Conservation (phyloP, 352 stramenopile species). For the Globisporangium parvum region DNA sequence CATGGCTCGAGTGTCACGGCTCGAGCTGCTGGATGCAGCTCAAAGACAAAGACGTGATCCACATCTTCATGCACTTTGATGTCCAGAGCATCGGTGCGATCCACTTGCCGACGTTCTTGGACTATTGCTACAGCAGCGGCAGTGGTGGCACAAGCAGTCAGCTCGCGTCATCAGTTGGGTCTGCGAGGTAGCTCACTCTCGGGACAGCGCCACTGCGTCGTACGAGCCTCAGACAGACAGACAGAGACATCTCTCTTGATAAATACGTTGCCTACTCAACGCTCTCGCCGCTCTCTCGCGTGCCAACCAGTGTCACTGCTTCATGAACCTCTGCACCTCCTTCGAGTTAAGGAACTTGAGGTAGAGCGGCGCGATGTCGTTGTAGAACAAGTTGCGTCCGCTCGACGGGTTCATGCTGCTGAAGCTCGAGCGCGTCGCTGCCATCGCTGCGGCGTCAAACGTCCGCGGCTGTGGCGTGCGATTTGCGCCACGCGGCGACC, state of each 20-base stretch:
- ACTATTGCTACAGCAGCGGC: slow-evolving; percentile 23
- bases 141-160: neutral
- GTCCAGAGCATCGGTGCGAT: slow-evolving; percentile 56
- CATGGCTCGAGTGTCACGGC: slow-evolving; percentile 8
- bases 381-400: slow-evolving; percentile 55
- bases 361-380: slow-evolving; percentile 68
- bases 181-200: neutral
- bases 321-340: slow-evolving; percentile 50
- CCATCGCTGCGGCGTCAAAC: neutral
- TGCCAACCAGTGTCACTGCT: slow-evolving; percentile 24
- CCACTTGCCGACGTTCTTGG: slow-evolving; percentile 23
- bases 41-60: slow-evolving; percentile 52
- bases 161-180: neutral
- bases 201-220: neutral
- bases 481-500: neutral
- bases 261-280: neutral
- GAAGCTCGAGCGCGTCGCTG: neutral
- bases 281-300: neutral
- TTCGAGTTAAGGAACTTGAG: slow-evolving; percentile 70
- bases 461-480: neutral
- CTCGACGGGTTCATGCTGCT: slow-evolving; percentile 8
- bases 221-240: neutral
- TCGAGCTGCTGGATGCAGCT: slow-evolving; percentile 10
- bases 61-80: slow-evolving; percentile 81
- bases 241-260: neutral